These are phyloP conservation scores for Pseudopyricularia javanii DNA, from an alignment of 2,329 filamentous ascomycete species.

Conservation along the genomic window DNA sequence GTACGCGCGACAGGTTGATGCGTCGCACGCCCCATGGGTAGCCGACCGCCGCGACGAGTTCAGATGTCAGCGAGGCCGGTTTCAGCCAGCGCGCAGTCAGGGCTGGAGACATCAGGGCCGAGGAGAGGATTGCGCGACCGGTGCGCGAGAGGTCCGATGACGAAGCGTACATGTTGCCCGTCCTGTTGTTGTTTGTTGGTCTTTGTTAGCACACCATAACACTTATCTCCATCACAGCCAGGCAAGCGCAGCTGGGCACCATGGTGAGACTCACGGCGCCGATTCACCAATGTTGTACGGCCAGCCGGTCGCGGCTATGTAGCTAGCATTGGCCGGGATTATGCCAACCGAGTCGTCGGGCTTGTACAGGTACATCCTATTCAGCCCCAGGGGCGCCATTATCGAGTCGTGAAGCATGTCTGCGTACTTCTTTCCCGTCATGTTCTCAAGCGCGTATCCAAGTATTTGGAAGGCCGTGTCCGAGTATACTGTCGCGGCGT, in stretches of 20 bases:
- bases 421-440: conserved; percentile 19
- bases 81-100: conserved; percentile 31
- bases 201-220: not conserved
- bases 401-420: conserved; percentile 17
- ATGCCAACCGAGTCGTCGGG: conserved; percentile 8
- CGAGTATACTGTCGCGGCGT: conserved; percentile 14
- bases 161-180: conserved; percentile 31
- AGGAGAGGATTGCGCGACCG: conserved; percentile 28
- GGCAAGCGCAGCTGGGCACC: not conserved
- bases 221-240: not conserved
- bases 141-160: conserved; percentile 25
- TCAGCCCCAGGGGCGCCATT: conserved; percentile 17
- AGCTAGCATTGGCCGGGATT: conserved; percentile 10
- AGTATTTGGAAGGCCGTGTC: conserved; percentile 24
- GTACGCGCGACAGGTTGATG: conserved; percentile 8
- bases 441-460: conserved; percentile 23
- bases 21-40: conserved; percentile 31
- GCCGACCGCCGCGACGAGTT: conserved; percentile 22
- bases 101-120: conserved; percentile 18
- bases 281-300: conserved; percentile 23
- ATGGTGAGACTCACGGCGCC: conserved; percentile 20
- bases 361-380: conserved; percentile 10
- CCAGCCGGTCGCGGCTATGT: conserved; percentile 14
- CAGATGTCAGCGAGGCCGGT: conserved; percentile 22
- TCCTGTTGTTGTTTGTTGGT: conserved; percentile 21